These are phyloP conservation scores for Talaromyces thailandensis DNA, from an alignment of 495 filamentous ascomycete species.

Conservation along the genomic window DNA sequence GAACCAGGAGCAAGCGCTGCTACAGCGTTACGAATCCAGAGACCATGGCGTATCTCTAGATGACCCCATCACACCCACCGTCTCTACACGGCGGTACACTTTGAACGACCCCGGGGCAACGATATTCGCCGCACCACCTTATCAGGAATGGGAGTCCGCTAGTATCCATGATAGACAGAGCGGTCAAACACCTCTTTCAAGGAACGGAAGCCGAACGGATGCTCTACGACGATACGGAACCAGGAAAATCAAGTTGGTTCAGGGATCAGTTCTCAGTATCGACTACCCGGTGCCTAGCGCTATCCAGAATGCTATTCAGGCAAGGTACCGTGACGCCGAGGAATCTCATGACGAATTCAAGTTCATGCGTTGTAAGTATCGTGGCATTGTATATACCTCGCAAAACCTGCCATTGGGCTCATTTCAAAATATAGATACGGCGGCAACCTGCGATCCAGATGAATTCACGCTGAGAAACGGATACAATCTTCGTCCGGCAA, in stretches of 20 bases:
- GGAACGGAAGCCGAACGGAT: conserved; percentile 14
- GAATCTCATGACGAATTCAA: conserved; percentile 91
- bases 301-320: conserved; percentile 91
- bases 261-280: conserved; percentile 90
- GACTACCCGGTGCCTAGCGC: conserved; percentile 96
- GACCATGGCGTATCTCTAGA: not conserved
- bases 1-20: not conserved
- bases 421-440: conserved; percentile 54
- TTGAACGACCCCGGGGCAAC: conserved; percentile 25
- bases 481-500: conserved; percentile 98
- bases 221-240: conserved; percentile 82
- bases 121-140: conserved; percentile 17
- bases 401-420: not conserved
- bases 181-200: not conserved
- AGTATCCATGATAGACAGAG: not conserved
- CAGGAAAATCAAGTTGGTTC: conserved; percentile 91
- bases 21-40: not conserved
- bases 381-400: not conserved
- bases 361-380: conserved; percentile 77
- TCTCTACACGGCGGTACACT: conserved; percentile 28
- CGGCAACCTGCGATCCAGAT: conserved; percentile 95
- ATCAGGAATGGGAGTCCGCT: not conserved
- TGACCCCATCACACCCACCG: conserved; percentile 13
- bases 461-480: conserved; percentile 98
- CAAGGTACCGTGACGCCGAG: conserved; percentile 85